Percentiles rank a stretch among this genome's conserved stretches.
phyloP scores from a whole-genome alignment of 208 protist genomes.

The Trichomonas tenax region DNA sequence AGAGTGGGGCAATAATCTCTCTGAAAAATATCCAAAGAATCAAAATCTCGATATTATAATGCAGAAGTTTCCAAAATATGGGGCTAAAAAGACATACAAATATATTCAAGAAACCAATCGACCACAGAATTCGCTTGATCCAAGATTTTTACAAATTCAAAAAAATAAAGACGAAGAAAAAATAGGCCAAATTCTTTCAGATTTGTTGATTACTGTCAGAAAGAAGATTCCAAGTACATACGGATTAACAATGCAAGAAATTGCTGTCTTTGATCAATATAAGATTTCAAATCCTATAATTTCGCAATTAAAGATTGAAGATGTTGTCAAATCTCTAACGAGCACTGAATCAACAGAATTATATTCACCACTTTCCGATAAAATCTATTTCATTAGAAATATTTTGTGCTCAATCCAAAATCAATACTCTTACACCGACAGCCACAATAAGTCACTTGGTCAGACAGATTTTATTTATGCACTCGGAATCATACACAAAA shows the following conservation, averaged over 20 bases:
- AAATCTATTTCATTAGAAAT: no score
- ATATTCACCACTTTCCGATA: no score
- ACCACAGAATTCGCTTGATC: not conserved
- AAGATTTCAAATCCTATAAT: not conserved
- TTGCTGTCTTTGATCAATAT: not conserved
- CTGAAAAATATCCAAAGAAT: not conserved
- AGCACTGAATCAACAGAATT: no score
- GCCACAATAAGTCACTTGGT: no score
- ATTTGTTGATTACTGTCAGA: not conserved
- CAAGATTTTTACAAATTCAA: not conserved
- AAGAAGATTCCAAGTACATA: not conserved
- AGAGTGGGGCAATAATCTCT: not conserved
- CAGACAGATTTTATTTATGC: no score
- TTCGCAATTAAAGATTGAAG: not conserved
- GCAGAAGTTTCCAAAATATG: not conserved
- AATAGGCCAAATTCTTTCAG: not conserved
- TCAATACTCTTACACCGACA: no score
- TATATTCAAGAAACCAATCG: not conserved
- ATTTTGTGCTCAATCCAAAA: no score
- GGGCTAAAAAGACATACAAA: not conserved
- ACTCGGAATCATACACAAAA: not conserved
- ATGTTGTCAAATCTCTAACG: not conserved
- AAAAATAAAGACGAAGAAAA: not conserved
- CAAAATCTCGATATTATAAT: not conserved
- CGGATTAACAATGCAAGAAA: not conserved